Conservation (phyloP, 2,329 filamentous ascomycete genomes). For the Fusarium sublunatum region DNA sequence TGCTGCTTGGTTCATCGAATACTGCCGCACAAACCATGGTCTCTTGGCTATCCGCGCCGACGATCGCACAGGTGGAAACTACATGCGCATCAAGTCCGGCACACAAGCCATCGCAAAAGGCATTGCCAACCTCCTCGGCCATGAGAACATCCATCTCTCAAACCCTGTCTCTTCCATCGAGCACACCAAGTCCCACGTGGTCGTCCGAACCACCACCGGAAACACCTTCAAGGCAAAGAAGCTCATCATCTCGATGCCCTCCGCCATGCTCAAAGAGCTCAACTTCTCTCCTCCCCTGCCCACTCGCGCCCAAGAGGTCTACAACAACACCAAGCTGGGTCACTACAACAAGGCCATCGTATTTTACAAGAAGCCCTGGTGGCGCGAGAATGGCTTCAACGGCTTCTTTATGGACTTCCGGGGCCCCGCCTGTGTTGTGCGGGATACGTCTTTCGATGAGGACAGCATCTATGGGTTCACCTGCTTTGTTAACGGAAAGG, state of each 20-base stretch:
- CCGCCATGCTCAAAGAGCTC: constrained; percentile 59
- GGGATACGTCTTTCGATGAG: constrained; percentile 55
- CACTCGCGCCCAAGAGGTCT: constrained; percentile 49
- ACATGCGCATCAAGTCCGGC: constrained; percentile 48
- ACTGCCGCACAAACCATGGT: constrained; percentile 51
- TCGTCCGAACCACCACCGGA: constrained; percentile 39
- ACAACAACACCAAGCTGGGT: constrained; percentile 52
- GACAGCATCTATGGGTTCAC: constrained; percentile 51
- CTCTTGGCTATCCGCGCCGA: constrained; percentile 52
- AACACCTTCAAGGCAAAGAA: constrained; percentile 51
- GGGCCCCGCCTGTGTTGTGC: constrained; percentile 54
- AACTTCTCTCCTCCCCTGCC: constrained; percentile 60
- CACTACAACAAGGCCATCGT: constrained; percentile 58
- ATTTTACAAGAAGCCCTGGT: constrained; percentile 50
- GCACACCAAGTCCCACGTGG: constrained; percentile 24
- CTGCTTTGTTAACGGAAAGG: constrained; percentile 55
- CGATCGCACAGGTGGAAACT: constrained; percentile 51
- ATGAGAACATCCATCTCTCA: constrained; percentile 28
- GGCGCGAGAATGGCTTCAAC: constrained; percentile 50
- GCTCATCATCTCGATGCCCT: constrained; percentile 61
- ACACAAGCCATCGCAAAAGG: constrained; percentile 44
- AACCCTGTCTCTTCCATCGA: constrained; percentile 43
- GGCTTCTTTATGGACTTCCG: constrained; percentile 55
- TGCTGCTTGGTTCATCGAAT: constrained; percentile 53
- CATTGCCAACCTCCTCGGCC: constrained; percentile 45